phyloP scores from a whole-genome alignment of 2,329 filamentous ascomycete genomes.

The Didymella sp. region DNA sequence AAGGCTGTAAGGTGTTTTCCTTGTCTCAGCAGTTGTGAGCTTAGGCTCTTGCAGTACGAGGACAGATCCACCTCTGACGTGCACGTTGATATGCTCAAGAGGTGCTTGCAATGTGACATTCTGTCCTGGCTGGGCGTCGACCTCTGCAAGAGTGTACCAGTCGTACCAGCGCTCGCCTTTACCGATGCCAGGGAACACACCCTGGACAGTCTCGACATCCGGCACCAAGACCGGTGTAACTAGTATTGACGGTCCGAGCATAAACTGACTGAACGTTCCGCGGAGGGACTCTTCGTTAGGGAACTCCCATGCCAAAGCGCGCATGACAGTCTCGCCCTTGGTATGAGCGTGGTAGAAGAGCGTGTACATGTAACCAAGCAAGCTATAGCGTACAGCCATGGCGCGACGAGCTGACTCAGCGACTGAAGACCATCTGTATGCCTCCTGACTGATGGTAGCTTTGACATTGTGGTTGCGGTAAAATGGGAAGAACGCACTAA shows the following conservation, averaged over 20 bases:
- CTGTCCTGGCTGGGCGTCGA: constrained; percentile 57
- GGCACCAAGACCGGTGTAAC: constrained; percentile 70
- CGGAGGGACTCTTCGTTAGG: constrained; percentile 70
- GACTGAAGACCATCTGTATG: constrained; percentile 71
- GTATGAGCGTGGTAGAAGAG: constrained; percentile 69
- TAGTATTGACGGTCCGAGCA: constrained; percentile 69
- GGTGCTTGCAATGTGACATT: constrained; percentile 67
- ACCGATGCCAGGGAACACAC: constrained; percentile 70
- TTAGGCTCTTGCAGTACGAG: constrained; percentile 43
- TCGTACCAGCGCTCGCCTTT: constrained; percentile 72
- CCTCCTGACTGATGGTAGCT: constrained; percentile 68
- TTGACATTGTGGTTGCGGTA: constrained; percentile 76
- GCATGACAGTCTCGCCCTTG: constrained; percentile 72
- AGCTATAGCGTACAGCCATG: constrained; percentile 70
- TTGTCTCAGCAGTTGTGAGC: constrained; percentile 17
- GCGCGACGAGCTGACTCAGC: constrained; percentile 66
- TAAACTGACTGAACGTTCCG: constrained; percentile 69
- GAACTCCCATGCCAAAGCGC: constrained; percentile 75
- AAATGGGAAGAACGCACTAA: constrained; percentile 76
- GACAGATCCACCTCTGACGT: constrained; percentile 68
- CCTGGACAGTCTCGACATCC: constrained; percentile 65
- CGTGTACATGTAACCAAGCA: constrained; percentile 77
- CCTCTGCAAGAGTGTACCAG: constrained; percentile 70
- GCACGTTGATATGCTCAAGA: constrained; percentile 72
- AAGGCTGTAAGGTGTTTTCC: constrained; percentile 33